Evolutionary conservation across 2,329 filamentous ascomycete species (phyloP).

Genomic region (Exophiala phaeomuriformis): DNA sequence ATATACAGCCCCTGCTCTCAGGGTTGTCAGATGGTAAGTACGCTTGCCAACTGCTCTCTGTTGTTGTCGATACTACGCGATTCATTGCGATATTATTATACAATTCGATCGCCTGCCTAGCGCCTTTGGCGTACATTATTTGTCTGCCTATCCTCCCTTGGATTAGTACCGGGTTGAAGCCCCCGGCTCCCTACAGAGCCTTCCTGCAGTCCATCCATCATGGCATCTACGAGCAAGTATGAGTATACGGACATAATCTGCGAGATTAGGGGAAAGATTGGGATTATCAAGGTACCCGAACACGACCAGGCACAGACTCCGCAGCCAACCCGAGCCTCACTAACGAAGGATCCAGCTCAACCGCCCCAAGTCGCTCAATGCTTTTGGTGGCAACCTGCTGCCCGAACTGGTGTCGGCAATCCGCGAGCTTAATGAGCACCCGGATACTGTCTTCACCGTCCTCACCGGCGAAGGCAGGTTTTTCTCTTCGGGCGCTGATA

Average conservation of each 20-base stretch:
- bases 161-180: too few species aligned
- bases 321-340: background rate
- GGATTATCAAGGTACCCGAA: constrained; percentile 40
- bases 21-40: too few species aligned
- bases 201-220: background rate
- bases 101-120: too few species aligned
- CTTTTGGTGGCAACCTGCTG: constrained; percentile 43
- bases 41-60: too few species aligned
- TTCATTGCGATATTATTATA: too few species aligned
- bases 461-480: constrained; percentile 46
- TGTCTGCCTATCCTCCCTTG: background rate
- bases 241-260: constrained; percentile 40
- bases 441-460: constrained; percentile 46
- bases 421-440: constrained; percentile 41
- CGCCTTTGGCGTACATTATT: background rate
- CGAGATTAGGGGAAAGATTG: constrained; percentile 39
- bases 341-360: constrained; percentile 35
- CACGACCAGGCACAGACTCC: background rate
- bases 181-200: too few species aligned
- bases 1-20: too few species aligned
- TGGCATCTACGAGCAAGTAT: constrained; percentile 11
- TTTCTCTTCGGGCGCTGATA: constrained; percentile 46
- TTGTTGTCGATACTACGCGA: too few species aligned
- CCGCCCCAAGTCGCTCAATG: constrained; percentile 43
- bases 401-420: constrained; percentile 39